Base-by-base conservation (phyloP, 805 yeast species). In the Pichia exigua region DNA sequence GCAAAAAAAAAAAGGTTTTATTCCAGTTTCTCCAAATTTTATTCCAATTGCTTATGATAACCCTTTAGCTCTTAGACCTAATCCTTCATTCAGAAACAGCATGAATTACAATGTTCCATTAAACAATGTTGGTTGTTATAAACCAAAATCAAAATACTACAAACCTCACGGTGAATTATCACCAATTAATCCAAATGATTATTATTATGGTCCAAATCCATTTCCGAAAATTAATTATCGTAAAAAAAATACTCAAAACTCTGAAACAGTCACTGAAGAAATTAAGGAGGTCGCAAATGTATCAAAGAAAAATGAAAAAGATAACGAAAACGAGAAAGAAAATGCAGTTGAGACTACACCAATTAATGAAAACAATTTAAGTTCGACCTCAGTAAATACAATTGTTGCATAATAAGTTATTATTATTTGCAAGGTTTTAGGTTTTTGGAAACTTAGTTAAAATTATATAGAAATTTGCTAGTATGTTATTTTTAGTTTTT, bases 141-240 rank as follows among this genome's bases (percentile, higher is more conserved):
- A 39, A 39, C 47, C 21, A 12, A 44, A 40, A 22, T 27, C 21
- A 18, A 44, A 27, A 18, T 28, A 20, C 21, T n/a, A 22, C 8
- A 40, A 26, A 42, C 35, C 12, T n/a, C 39, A 28, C 20, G 30
- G 44, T 32, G 46, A 49, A 30, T 42, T 44, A 26, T 32, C 47
- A 24, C 52, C 48, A 18, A 40, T 50, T 8, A 20, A 41, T 27
- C 15, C n/a, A 11, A 38, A 28, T 32, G 43, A 30, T 22, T 18
- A 18, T 15, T 42, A 41, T 20, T 54, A 54, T 42, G 53, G 53
- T 18, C 44, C 45, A 7, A 54, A 54, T 27, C 57, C 57, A 22
- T 54, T 54, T 38, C 47, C 50, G 7, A 52, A 41, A 42, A 6
- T 15, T 20, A 20, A 30, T 30, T 32, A 39, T 38, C n/a, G 15